Base-by-base conservation (phyloP, 139 green algal species). In the Pedinophyceae sp. region DNA sequence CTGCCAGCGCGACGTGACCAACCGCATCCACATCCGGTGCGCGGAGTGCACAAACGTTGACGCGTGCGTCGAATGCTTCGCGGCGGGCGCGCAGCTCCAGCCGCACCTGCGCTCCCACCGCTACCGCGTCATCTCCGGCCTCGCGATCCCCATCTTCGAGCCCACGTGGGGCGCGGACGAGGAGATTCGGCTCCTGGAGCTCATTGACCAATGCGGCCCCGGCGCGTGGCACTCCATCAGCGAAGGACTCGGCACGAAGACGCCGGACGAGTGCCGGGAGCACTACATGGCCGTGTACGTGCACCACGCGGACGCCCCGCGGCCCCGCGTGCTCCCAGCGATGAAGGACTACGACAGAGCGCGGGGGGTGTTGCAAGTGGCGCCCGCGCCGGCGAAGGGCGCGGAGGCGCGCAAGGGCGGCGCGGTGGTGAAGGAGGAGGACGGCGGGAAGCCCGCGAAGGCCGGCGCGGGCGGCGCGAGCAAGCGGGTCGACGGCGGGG, bases 121-220 rank as follows among this genome's bases (percentile, higher is more conserved):
- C 5, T 55, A 25, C 22, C 46, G 46, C 22, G 46, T 29, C 10
- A 7, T 52, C 10, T 10, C 13, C 24, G 20, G 34, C 49, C 23
- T 55, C 20, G 27, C 49, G 16, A 6, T 55, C n/a, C 49, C 49
- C 22, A 28, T 55, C 49, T 55, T 39, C 24, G 20, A 55, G 6
- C 49, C 49, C 24, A 13, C n/a, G 20, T 55, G 49, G 49, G 49
- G 49, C 15, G 27, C 24, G 17, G 49, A 55, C 49, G 49, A 55
- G 49, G 49, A 55, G 49, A n/a, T 55, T 15, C 49, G 30, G 49
- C 49, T 55, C 24, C 49, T 55, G 49, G 49, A 55, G 49, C 20
- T 23, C 24, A 27, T 55, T 16, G 49, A 55, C 24, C 30, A 22
- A 16, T 30, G 34, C 49, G 49, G 49, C 20, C 49, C 49, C 17